Evolutionary conservation across 495 filamentous ascomycete species (phyloP).

Genomic region (Parmelia sp.): DNA sequence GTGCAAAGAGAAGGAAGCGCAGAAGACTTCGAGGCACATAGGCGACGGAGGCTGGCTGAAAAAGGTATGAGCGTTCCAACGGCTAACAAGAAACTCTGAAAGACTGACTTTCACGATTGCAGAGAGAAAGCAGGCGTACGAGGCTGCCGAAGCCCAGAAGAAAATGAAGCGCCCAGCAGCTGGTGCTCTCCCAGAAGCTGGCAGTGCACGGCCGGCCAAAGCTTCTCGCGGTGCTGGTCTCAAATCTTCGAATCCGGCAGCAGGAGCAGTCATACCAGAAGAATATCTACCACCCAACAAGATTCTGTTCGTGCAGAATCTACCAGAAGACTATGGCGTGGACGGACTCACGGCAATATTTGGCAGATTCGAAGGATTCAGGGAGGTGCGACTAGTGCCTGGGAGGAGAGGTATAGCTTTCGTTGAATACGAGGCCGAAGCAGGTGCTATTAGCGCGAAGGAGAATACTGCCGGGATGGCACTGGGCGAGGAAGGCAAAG

Average conservation of each 20-base stretch:
- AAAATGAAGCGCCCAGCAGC: slow-evolving; percentile 69
- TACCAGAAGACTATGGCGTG: slow-evolving; percentile 80
- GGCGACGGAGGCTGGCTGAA: slow-evolving; percentile 77
- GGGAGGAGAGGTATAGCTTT: slow-evolving; percentile 87
- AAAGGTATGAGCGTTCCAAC: slow-evolving; percentile 56
- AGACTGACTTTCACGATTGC: background rate
- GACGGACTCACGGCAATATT: slow-evolving; percentile 77
- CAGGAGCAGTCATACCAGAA: slow-evolving; percentile 77
- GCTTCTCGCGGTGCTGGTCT: slow-evolving; percentile 69
- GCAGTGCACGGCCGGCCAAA: slow-evolving; percentile 60
- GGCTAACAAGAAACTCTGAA: background rate
- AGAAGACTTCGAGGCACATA: slow-evolving; percentile 83
- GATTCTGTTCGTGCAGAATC: slow-evolving; percentile 89
- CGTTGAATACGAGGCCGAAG: slow-evolving; percentile 89
- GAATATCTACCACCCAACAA: slow-evolving; percentile 97
- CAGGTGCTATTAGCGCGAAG: slow-evolving; percentile 88
- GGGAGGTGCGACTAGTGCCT: slow-evolving; percentile 83
- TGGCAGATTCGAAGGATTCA: slow-evolving; percentile 86
- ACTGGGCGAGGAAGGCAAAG: slow-evolving; percentile 62
- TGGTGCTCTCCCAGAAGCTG: slow-evolving; percentile 41
- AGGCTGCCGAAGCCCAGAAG: slow-evolving; percentile 75
- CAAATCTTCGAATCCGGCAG: slow-evolving; percentile 66
- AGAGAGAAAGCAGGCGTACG: slow-evolving; percentile 90
- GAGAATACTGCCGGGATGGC: slow-evolving; percentile 89
- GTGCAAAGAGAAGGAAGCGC: slow-evolving; percentile 64